Conservation (phyloP, 352 stramenopile genomes). For the Phytophthora citrophthora region DNA sequence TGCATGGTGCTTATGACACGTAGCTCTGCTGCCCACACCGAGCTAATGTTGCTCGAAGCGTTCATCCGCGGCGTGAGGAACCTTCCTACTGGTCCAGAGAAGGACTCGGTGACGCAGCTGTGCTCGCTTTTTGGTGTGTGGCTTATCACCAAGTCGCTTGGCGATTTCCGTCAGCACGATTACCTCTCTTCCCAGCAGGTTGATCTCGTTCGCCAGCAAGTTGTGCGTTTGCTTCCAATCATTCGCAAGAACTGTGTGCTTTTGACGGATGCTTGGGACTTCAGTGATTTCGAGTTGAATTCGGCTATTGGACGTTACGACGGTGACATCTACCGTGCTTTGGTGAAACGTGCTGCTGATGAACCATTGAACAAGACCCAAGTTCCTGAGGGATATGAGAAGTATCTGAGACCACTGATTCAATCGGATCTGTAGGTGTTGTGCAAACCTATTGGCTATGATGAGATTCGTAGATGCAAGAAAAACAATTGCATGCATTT, state of each 20-base stretch:
- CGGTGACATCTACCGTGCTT: constrained; percentile 63
- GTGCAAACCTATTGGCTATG: too few species aligned
- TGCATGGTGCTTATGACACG: constrained; percentile 66
- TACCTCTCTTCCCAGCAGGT: constrained; percentile 59
- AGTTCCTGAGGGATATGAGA: constrained; percentile 49
- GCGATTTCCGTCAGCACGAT: constrained; percentile 63
- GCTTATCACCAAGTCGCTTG: constrained; percentile 52
- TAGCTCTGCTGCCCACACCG: constrained; percentile 51
- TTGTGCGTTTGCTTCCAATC: constrained; percentile 43
- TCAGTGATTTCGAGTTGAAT: constrained; percentile 74
- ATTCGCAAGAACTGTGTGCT: constrained; percentile 58
- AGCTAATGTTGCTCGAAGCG: constrained; percentile 50
- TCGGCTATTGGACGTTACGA: constrained; percentile 67
- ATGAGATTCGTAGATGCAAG: neutral
- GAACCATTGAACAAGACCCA: constrained; percentile 63
- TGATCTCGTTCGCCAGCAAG: constrained; percentile 39
- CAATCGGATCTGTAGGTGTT: constrained; percentile 27
- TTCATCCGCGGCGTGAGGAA: constrained; percentile 37
- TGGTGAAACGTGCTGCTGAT: constrained; percentile 47
- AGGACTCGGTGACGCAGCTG: constrained; percentile 35
- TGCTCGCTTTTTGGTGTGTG: constrained; percentile 56
- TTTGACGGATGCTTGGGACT: constrained; percentile 54
- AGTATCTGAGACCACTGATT: constrained; percentile 45
- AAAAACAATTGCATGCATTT: neutral
- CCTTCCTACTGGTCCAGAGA: constrained; percentile 36